These are phyloP conservation scores for Trametes versicolor DNA, from an alignment of 1,284 basidiomycete species.

Conservation along the genomic window DNA sequence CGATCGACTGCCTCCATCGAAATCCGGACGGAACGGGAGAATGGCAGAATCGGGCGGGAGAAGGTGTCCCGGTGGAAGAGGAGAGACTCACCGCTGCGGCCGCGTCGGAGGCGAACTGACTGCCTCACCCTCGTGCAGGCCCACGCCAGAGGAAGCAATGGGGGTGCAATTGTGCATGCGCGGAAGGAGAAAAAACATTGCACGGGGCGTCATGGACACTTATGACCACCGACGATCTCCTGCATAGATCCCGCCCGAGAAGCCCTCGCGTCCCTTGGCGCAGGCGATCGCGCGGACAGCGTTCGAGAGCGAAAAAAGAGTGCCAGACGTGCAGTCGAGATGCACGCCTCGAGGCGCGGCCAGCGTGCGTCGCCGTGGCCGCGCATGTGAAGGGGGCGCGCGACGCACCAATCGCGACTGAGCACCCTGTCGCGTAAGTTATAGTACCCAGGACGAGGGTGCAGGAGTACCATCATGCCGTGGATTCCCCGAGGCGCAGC, in stretches of 20 bases:
- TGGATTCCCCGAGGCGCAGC: neutral
- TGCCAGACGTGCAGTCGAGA: slow-evolving; percentile 11
- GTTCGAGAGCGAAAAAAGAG: slow-evolving; percentile 15
- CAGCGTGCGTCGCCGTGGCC: slow-evolving; percentile 10
- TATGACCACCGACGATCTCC: slow-evolving; percentile 22
- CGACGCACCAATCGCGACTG: slow-evolving; percentile 17
- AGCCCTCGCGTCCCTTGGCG: slow-evolving; percentile 4
- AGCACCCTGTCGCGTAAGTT: slow-evolving; percentile 20
- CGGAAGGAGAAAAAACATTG: neutral
- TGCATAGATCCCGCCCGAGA: slow-evolving; percentile 4
- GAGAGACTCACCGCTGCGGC: slow-evolving; percentile 11
- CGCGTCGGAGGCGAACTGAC: slow-evolving; percentile 16
- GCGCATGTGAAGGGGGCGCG: slow-evolving; percentile 11
- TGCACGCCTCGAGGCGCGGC: slow-evolving; percentile 18
- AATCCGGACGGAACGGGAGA: slow-evolving; percentile 19
- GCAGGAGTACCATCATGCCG: neutral
- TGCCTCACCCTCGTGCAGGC: neutral
- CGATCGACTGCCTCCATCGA: slow-evolving; percentile 4
- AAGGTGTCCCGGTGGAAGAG: neutral
- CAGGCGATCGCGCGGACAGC: neutral
- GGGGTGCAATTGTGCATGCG: slow-evolving; percentile 1
- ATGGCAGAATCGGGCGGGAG: slow-evolving; percentile 5
- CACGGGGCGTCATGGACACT: neutral
- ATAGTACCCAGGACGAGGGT: slow-evolving; percentile 19
- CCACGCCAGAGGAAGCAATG: neutral